Base-by-base conservation (phyloP, 306 rosid genomes). In the Acacia acuminata region DNA sequence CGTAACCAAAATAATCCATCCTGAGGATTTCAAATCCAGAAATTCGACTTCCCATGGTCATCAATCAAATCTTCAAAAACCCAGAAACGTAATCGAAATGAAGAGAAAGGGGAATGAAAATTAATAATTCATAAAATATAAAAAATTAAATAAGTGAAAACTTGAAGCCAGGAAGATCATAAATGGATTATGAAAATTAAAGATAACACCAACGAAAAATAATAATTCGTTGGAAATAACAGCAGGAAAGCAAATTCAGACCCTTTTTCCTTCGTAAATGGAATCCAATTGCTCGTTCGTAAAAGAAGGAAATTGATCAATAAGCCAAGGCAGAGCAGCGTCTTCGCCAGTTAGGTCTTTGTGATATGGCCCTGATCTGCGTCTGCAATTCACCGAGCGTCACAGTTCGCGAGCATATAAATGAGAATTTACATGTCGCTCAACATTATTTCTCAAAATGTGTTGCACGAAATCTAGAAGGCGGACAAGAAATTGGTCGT, bases 341-440 rank as follows among this genome's bases (percentile, higher is more conserved):
- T 56, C 76, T 78, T 67, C 40, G 51, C 25, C 75, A 67, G 67
- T 78, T 67, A 27, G 81, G 32, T 30, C 32, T 78, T 34, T 10
- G 17, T 22, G 71, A 76, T 40, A 42, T 60, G 56, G 79, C 15
- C 71, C 79, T 25, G 79, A 76, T 76, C 79, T 40, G 79, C 71
- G 58, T 42, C 43, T 60, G 16, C 25, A 44, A 61, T 44, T 27
- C 17, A 25, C 32, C 71, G 7, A 42, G 72, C 60, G 16, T 63
- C 20, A 24, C 22, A 71, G n/a, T 24, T 63, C 20, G 55, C 14
- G 25, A 8, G 11, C 22, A 25, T 24, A 42, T 0, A 12, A 24
- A 7, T 9, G 2, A 67, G 47, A 19, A 40, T 68, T n/a, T 7
- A 7, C 71, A 2, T 14, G 11, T 32, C 4, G 24, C n/a, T 40